phyloP scores from a whole-genome alignment of 495 filamentous ascomycete genomes.

The Aspergillus affinis region DNA sequence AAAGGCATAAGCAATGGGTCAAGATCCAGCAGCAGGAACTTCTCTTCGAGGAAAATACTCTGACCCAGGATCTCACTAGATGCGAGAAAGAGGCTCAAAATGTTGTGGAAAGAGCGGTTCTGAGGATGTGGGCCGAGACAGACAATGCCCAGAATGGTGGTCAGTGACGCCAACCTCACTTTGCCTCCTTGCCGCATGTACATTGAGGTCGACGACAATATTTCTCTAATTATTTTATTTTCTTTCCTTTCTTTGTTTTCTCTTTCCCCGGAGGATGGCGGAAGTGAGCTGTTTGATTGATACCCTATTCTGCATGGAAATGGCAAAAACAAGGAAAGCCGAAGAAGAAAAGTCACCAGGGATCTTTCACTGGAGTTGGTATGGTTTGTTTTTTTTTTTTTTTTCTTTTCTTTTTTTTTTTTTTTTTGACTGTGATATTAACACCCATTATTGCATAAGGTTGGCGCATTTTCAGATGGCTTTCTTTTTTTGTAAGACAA shows the following conservation, averaged over 20 bases:
- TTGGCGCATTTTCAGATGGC: slow-evolving; percentile 5
- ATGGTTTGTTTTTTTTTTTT: too few relatives aligned
- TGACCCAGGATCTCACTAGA: slow-evolving; percentile 37
- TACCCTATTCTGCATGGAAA: slow-evolving; percentile 28
- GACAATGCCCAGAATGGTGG: slow-evolving; percentile 29
- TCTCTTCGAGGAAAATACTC: slow-evolving; percentile 45
- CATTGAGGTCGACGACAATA: neutral
- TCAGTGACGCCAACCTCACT: slow-evolving; percentile 3
- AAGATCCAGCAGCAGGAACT: slow-evolving; percentile 53
- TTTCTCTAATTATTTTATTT: neutral
- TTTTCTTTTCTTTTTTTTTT: too few relatives aligned
- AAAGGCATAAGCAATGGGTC: slow-evolving; percentile 52
- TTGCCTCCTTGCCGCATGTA: neutral
- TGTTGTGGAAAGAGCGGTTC: slow-evolving; percentile 46
- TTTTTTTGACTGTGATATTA: slow-evolving; percentile 8
- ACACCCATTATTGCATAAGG: slow-evolving; percentile 7
- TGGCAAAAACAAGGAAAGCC: slow-evolving; percentile 1
- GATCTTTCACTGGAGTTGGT: slow-evolving; percentile 34
- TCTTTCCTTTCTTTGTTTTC: neutral
- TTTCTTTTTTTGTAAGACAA: neutral
- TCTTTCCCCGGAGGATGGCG: neutral
- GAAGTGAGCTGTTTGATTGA: slow-evolving; percentile 22
- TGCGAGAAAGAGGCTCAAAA: slow-evolving; percentile 48
- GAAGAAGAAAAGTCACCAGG: slow-evolving; percentile 4
- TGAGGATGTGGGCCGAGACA: slow-evolving; percentile 45